These are phyloP conservation scores for Amphibolis antarctica DNA, from an alignment of 106 monocot species.

Conservation along the genomic window DNA sequence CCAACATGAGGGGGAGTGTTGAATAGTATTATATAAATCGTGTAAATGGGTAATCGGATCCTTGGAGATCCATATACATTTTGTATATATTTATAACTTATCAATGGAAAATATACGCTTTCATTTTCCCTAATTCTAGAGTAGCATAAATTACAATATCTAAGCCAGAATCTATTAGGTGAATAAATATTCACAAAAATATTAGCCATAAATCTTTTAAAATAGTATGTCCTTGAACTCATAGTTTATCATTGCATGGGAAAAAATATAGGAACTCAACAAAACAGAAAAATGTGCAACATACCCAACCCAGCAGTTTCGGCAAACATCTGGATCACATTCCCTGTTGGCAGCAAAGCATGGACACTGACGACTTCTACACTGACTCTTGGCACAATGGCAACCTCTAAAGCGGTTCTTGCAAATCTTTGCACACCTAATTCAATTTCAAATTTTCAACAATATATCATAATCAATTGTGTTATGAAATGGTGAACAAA, in stretches of 20 bases:
- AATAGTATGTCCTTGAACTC: too few relatives aligned
- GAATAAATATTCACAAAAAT: too few relatives aligned
- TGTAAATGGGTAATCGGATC: too few relatives aligned
- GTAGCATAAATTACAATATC: too few relatives aligned
- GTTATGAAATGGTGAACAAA: not conserved
- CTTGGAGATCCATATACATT: too few relatives aligned
- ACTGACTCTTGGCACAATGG: slow-evolving; percentile 97
- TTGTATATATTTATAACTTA: too few relatives aligned
- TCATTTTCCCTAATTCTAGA: too few relatives aligned
- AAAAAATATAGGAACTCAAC: slow-evolving; percentile 2
- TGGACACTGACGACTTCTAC: slow-evolving; percentile 95
- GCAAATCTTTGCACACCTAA: slow-evolving; percentile 85
- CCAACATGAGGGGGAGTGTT: too few relatives aligned
- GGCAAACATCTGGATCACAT: slow-evolving; percentile 95
- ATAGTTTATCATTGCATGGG: not conserved
- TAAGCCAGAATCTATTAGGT: too few relatives aligned
- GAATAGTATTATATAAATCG: too few relatives aligned
- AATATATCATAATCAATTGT: not conserved
- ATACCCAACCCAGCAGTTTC: slow-evolving; percentile 97
- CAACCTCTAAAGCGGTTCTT: slow-evolving; percentile 94
- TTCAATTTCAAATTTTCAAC: not conserved
- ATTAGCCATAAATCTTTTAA: too few relatives aligned
- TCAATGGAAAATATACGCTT: too few relatives aligned
- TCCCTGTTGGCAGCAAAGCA: slow-evolving; percentile 99
- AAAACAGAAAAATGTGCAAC: not conserved